A percentile compares a stretch with the other conserved stretches of the same genome.
These are phyloP conservation scores for Canariomyces notabilis DNA, from an alignment of 2,329 filamentous ascomycete genomes.

Conservation along the genomic window DNA sequence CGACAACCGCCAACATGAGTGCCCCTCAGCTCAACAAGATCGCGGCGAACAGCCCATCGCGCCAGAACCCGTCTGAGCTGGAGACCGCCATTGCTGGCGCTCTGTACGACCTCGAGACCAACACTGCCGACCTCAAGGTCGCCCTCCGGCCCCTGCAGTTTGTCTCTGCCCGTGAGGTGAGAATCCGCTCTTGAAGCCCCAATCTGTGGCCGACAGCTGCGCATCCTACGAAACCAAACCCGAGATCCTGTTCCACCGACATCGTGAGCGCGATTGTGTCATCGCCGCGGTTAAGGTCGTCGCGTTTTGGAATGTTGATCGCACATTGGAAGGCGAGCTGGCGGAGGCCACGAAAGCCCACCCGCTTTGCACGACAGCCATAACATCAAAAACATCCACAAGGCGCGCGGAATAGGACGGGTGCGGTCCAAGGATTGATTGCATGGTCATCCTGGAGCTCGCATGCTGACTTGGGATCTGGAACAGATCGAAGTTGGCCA, in stretches of 20 bases:
- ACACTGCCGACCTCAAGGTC: slow-evolving; percentile 96
- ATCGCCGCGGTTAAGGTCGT: slow-evolving; percentile 23
- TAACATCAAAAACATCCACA: slow-evolving; percentile 26
- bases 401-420: slow-evolving; percentile 60
- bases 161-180: slow-evolving; percentile 98
- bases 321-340: slow-evolving; percentile 22
- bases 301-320: slow-evolving; percentile 26
- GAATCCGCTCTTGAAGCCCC: slow-evolving; percentile 41
- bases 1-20: slow-evolving; percentile 53
- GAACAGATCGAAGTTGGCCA: slow-evolving; percentile 98
- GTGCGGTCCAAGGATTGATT: slow-evolving; percentile 67
- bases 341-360: slow-evolving; percentile 13
- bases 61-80: slow-evolving; percentile 93
- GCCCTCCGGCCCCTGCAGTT: slow-evolving; percentile 97
- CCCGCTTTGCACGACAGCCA: slow-evolving; percentile 20
- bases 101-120: slow-evolving; percentile 98
- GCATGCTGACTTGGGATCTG: slow-evolving; percentile 68
- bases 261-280: slow-evolving; percentile 18
- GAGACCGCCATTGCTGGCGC: slow-evolving; percentile 95
- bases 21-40: slow-evolving; percentile 91
- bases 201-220: slow-evolving; percentile 30
- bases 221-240: slow-evolving; percentile 19
- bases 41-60: slow-evolving; percentile 91
- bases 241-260: slow-evolving; percentile 43
- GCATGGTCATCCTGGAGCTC: slow-evolving; percentile 59